Evolutionary conservation across 2,329 filamentous ascomycete genomes (phyloP), one percentile per base, ranked within the genome.

Genomic region (Monilinia aucupariae): DNA sequence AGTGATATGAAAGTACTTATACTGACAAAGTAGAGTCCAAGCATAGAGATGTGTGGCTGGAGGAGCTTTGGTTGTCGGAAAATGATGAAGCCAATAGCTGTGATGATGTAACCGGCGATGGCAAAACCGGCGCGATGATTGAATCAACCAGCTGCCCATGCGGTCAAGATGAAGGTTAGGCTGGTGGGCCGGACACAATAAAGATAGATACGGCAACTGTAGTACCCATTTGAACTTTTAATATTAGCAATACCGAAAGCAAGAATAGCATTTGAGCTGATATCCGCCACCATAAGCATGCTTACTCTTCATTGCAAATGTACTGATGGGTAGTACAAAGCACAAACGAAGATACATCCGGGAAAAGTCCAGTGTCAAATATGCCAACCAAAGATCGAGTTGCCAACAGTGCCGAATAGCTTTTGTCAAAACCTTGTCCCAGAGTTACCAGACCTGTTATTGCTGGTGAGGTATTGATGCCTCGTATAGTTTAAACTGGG

Each of bases 371-470:
- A 1, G 78, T 78, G 66, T 81, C 80, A 17, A 80, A 75, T 1
- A 76, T 70, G 1, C 79, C 79, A 8, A 81, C 72, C 13, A 81
- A 71, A 39, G 80, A 76, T 30, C 64, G 83, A 9, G 89, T 90
- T 0, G 86, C 81, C 59, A 96, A 80, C 34, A 96, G 78, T 1
- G 90, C 90, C 49, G 80, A 78, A 76, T 91, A 96, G 72, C 84
- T 94, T n/a, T 66, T 58, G 3, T 70, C 67, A 27, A 73, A 71
- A 2, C 66, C 71, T 61, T 72, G 70, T 13, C 64, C 65, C 2
- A 72, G 55, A 6, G 70, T 73, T 22, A 71, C 65, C 25, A 70
- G 25, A 32, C 68, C 71, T 70, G 48, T 6, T 27, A 37, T 9
- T 27, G 7, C 34, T 17, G 34, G 22, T 45, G 64, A 58, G 43